A percentile compares a stretch with the other conserved stretches of the same genome.
phyloP scores from a whole-genome alignment of 805 yeast species.

The Candida nanaspora region DNA sequence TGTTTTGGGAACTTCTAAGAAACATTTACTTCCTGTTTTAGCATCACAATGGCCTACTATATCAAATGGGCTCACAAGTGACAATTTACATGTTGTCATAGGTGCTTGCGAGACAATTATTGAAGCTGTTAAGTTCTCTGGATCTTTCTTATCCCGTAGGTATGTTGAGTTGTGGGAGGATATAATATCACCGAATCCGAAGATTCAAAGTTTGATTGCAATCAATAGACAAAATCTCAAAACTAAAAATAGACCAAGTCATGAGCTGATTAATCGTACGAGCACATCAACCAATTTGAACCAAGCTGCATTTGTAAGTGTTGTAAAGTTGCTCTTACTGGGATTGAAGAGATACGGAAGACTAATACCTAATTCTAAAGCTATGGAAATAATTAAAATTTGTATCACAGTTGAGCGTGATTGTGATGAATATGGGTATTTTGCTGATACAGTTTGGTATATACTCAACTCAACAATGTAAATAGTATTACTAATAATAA shows the following conservation, averaged over 20 bases:
- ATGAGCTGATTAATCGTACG: constrained; percentile 10
- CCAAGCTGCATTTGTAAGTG: constrained; percentile 8
- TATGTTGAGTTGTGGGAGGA: constrained; percentile 40
- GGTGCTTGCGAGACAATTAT: constrained; percentile 21
- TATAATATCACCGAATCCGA: constrained; percentile 4
- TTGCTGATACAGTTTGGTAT: constrained; percentile 17
- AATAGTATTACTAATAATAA: too few species aligned
- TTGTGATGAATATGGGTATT: constrained; percentile 19
- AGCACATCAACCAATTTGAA: constrained; percentile 14
- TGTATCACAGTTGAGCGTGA: constrained; percentile 19
- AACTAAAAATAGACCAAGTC: too few species aligned
- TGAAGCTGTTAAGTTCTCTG: constrained; percentile 28
- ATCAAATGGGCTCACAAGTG: constrained; percentile 11
- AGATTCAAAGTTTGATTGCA: constrained; percentile 9
- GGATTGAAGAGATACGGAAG: constrained; percentile 35
- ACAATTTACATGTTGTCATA: constrained; percentile 23
- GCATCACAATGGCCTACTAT: constrained; percentile 49
- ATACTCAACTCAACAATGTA: too few species aligned
- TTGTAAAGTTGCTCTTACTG: constrained; percentile 25
- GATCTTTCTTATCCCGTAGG: constrained; percentile 39
- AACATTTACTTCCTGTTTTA: constrained; percentile 39
- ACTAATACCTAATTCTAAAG: constrained; percentile 31
- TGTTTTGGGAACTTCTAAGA: constrained; percentile 42
- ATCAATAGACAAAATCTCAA: too few species aligned
- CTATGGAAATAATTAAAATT: constrained; percentile 28